Conservation (phyloP, 345 rosid species). For the Noccaea bulbosa region DNA sequence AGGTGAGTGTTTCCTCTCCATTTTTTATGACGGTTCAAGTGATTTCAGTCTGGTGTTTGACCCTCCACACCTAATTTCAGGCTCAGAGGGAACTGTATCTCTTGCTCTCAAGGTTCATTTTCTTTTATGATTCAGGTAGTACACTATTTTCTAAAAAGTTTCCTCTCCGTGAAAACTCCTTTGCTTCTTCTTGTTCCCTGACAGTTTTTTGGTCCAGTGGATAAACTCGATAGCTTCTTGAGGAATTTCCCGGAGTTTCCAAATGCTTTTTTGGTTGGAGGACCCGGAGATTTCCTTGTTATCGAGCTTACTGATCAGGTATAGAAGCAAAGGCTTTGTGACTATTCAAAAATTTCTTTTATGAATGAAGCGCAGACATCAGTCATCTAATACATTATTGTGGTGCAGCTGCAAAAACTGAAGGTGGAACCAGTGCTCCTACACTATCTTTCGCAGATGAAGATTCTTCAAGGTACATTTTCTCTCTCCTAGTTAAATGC, state of each 20-base stretch:
- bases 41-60: conserved; percentile 19
- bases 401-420: conserved; percentile 80
- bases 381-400: conserved; percentile 10
- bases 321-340: conserved; percentile 19
- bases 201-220: conserved; percentile 56
- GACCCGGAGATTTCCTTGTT: conserved; percentile 89
- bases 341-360: not conserved
- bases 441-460: conserved; percentile 84
- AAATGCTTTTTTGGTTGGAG: conserved; percentile 86
- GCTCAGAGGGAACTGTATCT: conserved; percentile 87
- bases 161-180: too few species aligned
- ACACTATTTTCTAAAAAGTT: not conserved
- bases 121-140: conserved; percentile 87
- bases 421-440: conserved; percentile 97
- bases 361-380: not conserved
- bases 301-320: conserved; percentile 97
- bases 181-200: conserved; percentile 14
- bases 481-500: conserved; percentile 6
- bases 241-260: conserved; percentile 75
- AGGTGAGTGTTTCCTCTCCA: conserved; percentile 50
- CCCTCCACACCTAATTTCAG: conserved; percentile 46
- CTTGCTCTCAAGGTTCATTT: conserved; percentile 84
- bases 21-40: conserved; percentile 17
- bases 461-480: conserved; percentile 74
- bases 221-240: conserved; percentile 76